Conservation (phyloP, 2,329 filamentous ascomycete genomes). For the Monilinia fructigena region DNA sequence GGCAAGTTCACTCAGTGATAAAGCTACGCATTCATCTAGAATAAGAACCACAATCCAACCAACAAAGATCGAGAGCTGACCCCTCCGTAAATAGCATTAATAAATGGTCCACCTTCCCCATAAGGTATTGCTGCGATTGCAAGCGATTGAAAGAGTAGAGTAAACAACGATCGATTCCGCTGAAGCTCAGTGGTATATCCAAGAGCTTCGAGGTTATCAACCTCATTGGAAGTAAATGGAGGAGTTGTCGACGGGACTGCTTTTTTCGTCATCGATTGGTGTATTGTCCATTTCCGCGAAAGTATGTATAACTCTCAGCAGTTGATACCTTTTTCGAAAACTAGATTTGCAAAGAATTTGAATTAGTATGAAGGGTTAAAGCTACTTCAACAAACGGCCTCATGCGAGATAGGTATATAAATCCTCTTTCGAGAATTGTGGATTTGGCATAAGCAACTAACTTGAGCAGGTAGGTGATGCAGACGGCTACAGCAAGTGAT, state of each 20-base stretch:
- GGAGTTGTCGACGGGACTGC: not conserved
- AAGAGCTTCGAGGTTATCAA: conserved; percentile 40
- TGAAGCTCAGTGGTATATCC: conserved; percentile 58
- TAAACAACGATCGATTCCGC: conserved; percentile 59
- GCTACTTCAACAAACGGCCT: not conserved
- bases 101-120: conserved; percentile 43
- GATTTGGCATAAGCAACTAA: not conserved
- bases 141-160: conserved; percentile 59
- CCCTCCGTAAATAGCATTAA: conserved; percentile 42
- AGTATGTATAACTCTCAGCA: not conserved
- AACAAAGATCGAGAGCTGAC: conserved; percentile 55
- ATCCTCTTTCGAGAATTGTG: not conserved
- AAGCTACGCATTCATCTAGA: conserved; percentile 63
- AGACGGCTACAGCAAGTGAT: not conserved
- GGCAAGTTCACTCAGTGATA: conserved; percentile 71
- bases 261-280: conserved; percentile 25
- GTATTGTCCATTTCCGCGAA: not conserved
- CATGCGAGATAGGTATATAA: not conserved
- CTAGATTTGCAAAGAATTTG: not conserved
- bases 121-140: conserved; percentile 61
- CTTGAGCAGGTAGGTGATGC: not conserved
- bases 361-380: no score
- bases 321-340: not conserved
- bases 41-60: conserved; percentile 56
- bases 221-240: conserved; percentile 27